Evolutionary conservation across 805 yeast species (phyloP).

Genomic region (Candida tallmaniae): DNA sequence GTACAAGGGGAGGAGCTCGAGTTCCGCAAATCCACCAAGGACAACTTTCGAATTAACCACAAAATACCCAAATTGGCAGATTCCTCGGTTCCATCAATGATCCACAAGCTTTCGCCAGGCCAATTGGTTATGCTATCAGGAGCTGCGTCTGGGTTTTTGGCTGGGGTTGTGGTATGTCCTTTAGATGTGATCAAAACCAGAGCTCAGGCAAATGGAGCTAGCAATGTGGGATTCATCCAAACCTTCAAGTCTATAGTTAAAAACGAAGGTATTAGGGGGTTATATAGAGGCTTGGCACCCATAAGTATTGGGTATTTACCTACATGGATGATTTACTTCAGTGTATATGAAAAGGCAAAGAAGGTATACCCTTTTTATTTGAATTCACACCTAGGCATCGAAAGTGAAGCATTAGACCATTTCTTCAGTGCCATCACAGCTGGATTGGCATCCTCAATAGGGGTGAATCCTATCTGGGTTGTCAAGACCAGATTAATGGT

Average conservation of each 20-base stretch:
- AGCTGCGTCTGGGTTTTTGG: slow-evolving; percentile 86
- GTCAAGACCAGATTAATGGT: slow-evolving; percentile 93
- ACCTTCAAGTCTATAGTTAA: slow-evolving; percentile 61
- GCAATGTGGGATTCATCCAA: slow-evolving; percentile 46
- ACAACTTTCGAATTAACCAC: slow-evolving; percentile 19
- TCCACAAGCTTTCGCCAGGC: slow-evolving; percentile 31
- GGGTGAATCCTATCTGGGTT: slow-evolving; percentile 97
- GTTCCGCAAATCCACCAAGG: slow-evolving; percentile 20
- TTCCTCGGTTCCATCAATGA: slow-evolving; percentile 16
- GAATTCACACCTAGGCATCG: slow-evolving; percentile 19
- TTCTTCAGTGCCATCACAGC: slow-evolving; percentile 74
- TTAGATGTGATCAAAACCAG: slow-evolving; percentile 93
- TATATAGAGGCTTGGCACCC: slow-evolving; percentile 90
- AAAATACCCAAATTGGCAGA: slow-evolving; percentile 16
- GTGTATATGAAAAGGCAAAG: slow-evolving; percentile 82
- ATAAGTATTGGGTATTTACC: slow-evolving; percentile 92
- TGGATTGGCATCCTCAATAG: slow-evolving; percentile 77
- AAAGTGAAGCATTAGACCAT: slow-evolving; percentile 31
- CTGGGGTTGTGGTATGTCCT: slow-evolving; percentile 92
- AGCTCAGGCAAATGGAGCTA: slow-evolving; percentile 28
- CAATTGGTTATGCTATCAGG: slow-evolving; percentile 81
- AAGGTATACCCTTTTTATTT: slow-evolving; percentile 43
- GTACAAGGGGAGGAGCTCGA: slow-evolving; percentile 37
- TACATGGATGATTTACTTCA: slow-evolving; percentile 94
- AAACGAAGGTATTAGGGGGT: slow-evolving; percentile 80